phyloP scores from a whole-genome alignment of 2,329 filamentous ascomycete genomes.

The Trematosphaeria pertusa region DNA sequence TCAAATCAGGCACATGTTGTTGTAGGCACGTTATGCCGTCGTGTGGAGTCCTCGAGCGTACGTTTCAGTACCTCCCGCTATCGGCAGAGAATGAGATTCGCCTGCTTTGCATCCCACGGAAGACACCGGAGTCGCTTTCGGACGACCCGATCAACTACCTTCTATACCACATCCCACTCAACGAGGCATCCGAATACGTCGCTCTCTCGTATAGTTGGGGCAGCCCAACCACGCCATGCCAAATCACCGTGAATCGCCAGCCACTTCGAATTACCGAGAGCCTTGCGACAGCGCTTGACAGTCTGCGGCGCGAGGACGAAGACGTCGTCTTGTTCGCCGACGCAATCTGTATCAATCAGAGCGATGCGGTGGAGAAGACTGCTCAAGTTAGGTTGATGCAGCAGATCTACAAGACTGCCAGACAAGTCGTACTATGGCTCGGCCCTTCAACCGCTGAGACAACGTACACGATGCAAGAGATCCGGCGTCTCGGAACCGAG shows the following conservation, averaged over 20 bases:
- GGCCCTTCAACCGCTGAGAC: conserved; percentile 10
- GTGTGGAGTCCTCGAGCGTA: no score
- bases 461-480: conserved; percentile 5
- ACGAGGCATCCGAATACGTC: not conserved
- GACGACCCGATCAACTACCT: not conserved
- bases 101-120: conserved; percentile 6
- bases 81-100: conserved; percentile 5
- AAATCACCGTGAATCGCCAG: conserved; percentile 4
- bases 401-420: conserved; percentile 12
- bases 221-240: not conserved
- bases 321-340: conserved; percentile 17
- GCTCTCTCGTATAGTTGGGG: conserved; percentile 17
- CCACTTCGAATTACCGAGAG: conserved; percentile 11
- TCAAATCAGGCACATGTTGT: no score
- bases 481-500: conserved; percentile 7
- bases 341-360: conserved; percentile 17
- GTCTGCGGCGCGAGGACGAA: not conserved
- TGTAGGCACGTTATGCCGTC: no score
- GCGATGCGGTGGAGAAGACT: conserved; percentile 10
- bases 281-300: conserved; percentile 6
- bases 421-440: conserved; percentile 13
- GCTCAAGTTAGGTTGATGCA: conserved; percentile 18
- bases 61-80: not conserved
- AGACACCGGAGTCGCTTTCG: not conserved
- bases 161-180: conserved; percentile 5